These are phyloP conservation scores for Clitopilus hobsonii DNA, from an alignment of 768 basidiomycete genomes.

Conservation along the genomic window DNA sequence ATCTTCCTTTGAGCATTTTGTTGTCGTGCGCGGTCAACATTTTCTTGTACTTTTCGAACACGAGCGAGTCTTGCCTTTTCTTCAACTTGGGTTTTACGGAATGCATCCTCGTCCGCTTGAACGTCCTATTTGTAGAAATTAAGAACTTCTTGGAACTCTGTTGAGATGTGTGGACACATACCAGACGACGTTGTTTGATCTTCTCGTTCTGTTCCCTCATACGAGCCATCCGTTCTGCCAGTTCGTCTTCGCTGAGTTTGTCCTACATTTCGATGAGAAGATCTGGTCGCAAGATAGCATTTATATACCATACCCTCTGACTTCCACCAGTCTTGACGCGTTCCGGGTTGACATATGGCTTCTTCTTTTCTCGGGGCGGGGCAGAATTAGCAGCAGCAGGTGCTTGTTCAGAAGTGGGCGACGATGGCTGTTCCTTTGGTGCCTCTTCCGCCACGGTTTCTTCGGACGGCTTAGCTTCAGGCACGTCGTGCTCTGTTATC, in stretches of 20 bases:
- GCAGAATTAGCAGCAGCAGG: conserved; percentile 12
- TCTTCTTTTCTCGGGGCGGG: conserved; percentile 48
- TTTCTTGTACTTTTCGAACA: conserved; percentile 62
- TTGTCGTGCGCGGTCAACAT: conserved; percentile 65
- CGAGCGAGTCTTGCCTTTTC: conserved; percentile 57
- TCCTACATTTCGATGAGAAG: conserved; percentile 17
- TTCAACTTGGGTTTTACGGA: conserved; percentile 61
- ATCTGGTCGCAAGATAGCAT: neutral
- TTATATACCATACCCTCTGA: conserved; percentile 50
- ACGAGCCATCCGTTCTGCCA: conserved; percentile 54
- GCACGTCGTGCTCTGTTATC: conserved; percentile 15
- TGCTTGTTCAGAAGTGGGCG: conserved; percentile 10
- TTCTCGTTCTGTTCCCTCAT: conserved; percentile 63
- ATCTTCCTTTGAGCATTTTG: conserved; percentile 78
- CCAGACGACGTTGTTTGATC: conserved; percentile 58
- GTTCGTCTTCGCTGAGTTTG: conserved; percentile 47
- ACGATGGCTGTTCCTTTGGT: conserved; percentile 8
- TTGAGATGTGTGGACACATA: conserved; percentile 18
- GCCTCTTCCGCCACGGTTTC: conserved; percentile 3
- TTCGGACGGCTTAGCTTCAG: conserved; percentile 7
- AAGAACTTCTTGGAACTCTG: neutral
- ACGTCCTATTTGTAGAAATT: conserved; percentile 45
- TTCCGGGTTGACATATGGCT: conserved; percentile 77
- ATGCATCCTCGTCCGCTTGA: conserved; percentile 76
- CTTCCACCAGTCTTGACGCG: conserved; percentile 80